These are phyloP conservation scores for Malassezia psittaci DNA, from an alignment of 1,284 basidiomycete species.

Conservation along the genomic window DNA sequence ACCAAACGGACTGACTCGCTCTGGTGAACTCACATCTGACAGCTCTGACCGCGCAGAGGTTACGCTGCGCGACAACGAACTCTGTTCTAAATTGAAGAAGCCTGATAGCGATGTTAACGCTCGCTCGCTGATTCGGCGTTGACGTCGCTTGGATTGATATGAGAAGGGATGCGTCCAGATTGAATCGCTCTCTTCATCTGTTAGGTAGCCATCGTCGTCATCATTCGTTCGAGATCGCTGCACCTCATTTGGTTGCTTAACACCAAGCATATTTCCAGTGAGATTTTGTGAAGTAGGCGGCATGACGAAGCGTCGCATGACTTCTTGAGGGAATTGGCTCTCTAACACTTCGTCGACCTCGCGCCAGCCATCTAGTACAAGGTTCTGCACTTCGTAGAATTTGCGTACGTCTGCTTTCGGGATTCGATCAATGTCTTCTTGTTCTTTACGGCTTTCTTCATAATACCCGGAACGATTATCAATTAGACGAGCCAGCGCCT, in stretches of 20 bases:
- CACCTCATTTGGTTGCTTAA: not conserved
- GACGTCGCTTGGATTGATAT: constrained; percentile 4
- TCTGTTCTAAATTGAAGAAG: constrained; percentile 1
- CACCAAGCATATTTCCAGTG: not conserved
- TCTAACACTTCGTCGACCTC: constrained; percentile 45
- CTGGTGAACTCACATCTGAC: not conserved
- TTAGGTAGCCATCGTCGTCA: constrained; percentile 27
- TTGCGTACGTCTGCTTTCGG: constrained; percentile 23
- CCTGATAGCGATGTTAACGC: constrained; percentile 12
- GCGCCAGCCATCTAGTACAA: constrained; percentile 40
- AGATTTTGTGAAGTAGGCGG: not conserved
- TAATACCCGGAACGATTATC: constrained; percentile 37
- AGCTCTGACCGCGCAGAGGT: not conserved
- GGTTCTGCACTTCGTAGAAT: constrained; percentile 39
- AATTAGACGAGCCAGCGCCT: constrained; percentile 33
- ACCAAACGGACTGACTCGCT: not conserved
- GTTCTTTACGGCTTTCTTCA: constrained; percentile 27
- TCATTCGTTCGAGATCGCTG: not conserved
- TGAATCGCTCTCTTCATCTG: constrained; percentile 26
- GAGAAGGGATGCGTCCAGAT: constrained; percentile 9
- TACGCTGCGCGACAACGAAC: not conserved
- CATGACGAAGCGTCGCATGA: constrained; percentile 34
- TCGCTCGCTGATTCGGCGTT: constrained; percentile 18
- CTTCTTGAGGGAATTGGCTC: constrained; percentile 40
- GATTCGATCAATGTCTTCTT: constrained; percentile 22